Percentiles rank a stretch among this genome's conserved stretches.
Conservation (phyloP, 129 eudicot species). For the Lactuca saligna region DNA sequence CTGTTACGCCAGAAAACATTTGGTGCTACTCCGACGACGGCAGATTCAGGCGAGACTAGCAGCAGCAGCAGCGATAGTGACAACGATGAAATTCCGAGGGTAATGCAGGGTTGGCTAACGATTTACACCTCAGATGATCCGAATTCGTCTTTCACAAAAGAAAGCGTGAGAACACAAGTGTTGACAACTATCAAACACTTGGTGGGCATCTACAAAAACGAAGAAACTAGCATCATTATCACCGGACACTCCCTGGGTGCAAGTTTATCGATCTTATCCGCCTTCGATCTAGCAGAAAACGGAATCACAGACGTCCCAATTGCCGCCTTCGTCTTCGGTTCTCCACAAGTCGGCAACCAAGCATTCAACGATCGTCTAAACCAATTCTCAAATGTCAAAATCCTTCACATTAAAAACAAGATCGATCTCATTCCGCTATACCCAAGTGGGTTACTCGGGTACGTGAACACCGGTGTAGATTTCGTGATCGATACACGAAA, state of each 20-base stretch:
- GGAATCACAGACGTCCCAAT: conserved; percentile 61
- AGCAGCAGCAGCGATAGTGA: conserved; percentile 27
- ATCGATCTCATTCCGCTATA: conserved; percentile 77
- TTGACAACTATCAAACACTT: conserved; percentile 41
- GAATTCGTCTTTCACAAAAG: conserved; percentile 65
- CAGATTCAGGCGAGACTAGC: not conserved
- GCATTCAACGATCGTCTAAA: conserved; percentile 56
- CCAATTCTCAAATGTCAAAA: conserved; percentile 51
- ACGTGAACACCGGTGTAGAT: conserved; percentile 52
- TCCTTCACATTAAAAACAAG: conserved; percentile 64
- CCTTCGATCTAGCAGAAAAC: conserved; percentile 77
- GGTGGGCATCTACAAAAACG: conserved; percentile 43
- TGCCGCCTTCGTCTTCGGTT: conserved; percentile 72
- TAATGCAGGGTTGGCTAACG: conserved; percentile 85
- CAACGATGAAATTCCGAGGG: conserved; percentile 48
- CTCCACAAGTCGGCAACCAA: conserved; percentile 81
- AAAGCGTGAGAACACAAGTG: conserved; percentile 68
- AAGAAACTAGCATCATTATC: conserved; percentile 53
- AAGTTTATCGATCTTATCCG: conserved; percentile 54
- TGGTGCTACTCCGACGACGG: not conserved
- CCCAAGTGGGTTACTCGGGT: conserved; percentile 65
- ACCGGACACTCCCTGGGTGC: conserved; percentile 93
- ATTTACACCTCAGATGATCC: conserved; percentile 67
- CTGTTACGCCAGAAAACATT: conserved; percentile 36
- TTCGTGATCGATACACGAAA: conserved; percentile 72